Evolutionary conservation across 768 basidiomycete species (phyloP).

Genomic region (Astraeus odoratus): DNA sequence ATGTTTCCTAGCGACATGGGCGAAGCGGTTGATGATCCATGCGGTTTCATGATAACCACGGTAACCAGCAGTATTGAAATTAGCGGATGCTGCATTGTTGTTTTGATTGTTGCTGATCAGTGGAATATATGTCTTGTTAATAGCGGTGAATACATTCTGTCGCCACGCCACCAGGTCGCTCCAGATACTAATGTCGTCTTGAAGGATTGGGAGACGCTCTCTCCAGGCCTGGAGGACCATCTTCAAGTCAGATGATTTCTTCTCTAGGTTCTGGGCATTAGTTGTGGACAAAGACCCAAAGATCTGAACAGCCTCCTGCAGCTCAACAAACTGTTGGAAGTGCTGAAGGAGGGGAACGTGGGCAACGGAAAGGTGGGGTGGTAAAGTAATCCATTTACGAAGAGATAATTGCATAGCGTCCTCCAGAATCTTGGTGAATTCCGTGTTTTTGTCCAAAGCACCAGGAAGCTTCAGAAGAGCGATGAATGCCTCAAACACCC

Average conservation of each 20-base stretch:
- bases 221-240: slow-evolving; percentile 96
- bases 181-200: slow-evolving; percentile 98
- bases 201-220: slow-evolving; percentile 89
- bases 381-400: slow-evolving; percentile 91
- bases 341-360: slow-evolving; percentile 94
- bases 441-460: slow-evolving; percentile 74
- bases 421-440: slow-evolving; percentile 85
- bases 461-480: slow-evolving; percentile 81
- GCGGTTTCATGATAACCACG: slow-evolving; percentile 98
- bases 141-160: slow-evolving; percentile 95
- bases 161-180: slow-evolving; percentile 99
- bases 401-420: slow-evolving; percentile 96
- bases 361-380: slow-evolving; percentile 78
- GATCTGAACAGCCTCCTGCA: slow-evolving; percentile 92
- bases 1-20: slow-evolving; percentile 96
- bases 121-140: slow-evolving; percentile 94
- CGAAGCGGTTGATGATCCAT: slow-evolving; percentile 99
- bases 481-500: slow-evolving; percentile 95
- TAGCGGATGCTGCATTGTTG: slow-evolving; percentile 44
- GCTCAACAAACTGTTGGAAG: slow-evolving; percentile 98
- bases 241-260: slow-evolving; percentile 92
- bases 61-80: slow-evolving; percentile 80
- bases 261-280: slow-evolving; percentile 82
- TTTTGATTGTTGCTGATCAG: slow-evolving; percentile 62
- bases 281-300: slow-evolving; percentile 87